phyloP scores from a whole-genome alignment of 1,284 basidiomycete species.

The Sphagnurus paluster region DNA sequence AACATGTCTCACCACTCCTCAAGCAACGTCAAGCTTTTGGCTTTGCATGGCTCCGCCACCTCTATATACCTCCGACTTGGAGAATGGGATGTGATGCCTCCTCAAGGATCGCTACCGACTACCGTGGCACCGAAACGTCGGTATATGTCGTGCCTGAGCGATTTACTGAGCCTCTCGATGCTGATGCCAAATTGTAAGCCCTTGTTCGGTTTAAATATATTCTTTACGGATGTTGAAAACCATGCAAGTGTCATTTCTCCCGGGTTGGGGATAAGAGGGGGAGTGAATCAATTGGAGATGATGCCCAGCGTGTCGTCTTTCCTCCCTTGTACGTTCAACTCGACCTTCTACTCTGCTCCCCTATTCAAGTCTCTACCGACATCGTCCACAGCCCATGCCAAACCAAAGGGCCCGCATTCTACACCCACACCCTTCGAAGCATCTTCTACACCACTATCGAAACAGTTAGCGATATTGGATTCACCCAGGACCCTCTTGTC shows the following conservation, averaged over 20 bases:
- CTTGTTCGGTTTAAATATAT: constrained; percentile 9
- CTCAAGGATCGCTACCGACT: neutral
- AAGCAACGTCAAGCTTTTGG: neutral
- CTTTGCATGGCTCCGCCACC: neutral
- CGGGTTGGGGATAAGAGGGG: constrained; percentile 1
- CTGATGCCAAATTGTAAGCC: constrained; percentile 2
- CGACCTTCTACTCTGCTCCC: neutral
- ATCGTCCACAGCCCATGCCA: neutral
- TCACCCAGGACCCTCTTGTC: neutral
- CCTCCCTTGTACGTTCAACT: neutral
- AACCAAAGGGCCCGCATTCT: neutral
- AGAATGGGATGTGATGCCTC: neutral
- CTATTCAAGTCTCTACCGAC: neutral
- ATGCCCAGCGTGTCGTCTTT: neutral
- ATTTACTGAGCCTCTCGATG: too few relatives aligned
- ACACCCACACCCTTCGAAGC: neutral
- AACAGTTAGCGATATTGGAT: neutral
- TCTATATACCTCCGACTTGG: neutral
- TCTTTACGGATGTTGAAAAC: constrained; percentile 4
- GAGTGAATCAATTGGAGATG: neutral
- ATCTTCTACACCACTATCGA: neutral
- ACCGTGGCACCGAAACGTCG: too few relatives aligned
- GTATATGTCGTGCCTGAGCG: too few relatives aligned
- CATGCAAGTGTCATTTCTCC: constrained; percentile 4
- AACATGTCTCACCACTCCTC: constrained; percentile 9